Evolutionary conservation across 352 stramenopile genomes (phyloP), one percentile per base, ranked within the genome.

Genomic region (Blastocystis sp.): DNA sequence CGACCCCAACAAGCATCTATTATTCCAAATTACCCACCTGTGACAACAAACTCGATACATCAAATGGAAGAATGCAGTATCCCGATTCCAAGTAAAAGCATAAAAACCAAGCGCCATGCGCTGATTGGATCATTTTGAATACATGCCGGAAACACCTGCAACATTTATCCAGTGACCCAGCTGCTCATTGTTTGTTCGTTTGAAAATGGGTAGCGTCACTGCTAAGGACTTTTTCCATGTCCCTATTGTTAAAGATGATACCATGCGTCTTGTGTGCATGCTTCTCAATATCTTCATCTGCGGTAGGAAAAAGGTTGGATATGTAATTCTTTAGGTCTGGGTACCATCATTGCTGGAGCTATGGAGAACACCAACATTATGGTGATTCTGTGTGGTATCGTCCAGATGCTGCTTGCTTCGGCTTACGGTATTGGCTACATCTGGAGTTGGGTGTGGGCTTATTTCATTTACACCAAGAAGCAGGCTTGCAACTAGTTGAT

Each of bases 171-270:
- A 56, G 1, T n/a, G 48, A 1, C 48, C 48, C 48, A 56, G 0
- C 16, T 56, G 16, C n/a, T 1, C 0, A n/a, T 56, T 56, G 14
- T 56, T 56, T 48, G 24, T 8, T 71, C 2, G 24, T 21, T 44
- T 71, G 0, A 44, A 24, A 42, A 61, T 49, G n/a, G 38, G 21
- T n/a, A 81, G 21, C 29, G 7, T 63, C 11, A n/a, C n/a, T n/a
- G n/a, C n/a, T n/a, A 81, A 64, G 34, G 11, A 27, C 14, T 81
- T 81, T 36, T 81, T 81, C 48, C 69, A 40, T 64, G 63, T 81
- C 40, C 69, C 69, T n/a, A 64, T 63, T 27, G 51, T 81, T 18
- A 81, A 81, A 44, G 69, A 81, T 21, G 69, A 81, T 81, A 57
- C 69, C 44, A 61, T 81, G 32, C 69, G 69, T 44, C 6, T 81